A percentile compares a stretch with the other conserved stretches of the same genome.
Conservation (phyloP, 345 rosid genomes). For the Cardamine occulta region DNA sequence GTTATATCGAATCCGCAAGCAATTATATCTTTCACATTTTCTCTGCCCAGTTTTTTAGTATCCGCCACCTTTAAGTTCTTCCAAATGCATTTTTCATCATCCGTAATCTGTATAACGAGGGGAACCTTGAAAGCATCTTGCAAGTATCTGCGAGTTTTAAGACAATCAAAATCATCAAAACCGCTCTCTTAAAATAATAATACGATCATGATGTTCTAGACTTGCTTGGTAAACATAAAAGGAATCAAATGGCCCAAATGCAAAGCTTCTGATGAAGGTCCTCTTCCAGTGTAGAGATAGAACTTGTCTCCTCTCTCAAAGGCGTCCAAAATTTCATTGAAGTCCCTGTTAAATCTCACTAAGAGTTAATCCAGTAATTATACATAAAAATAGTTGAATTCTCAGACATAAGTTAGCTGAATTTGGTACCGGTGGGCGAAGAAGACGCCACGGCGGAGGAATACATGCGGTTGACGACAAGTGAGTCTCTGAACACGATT, state of each 20-base stretch:
- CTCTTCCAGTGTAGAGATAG: slow-evolving; percentile 90
- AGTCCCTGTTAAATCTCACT: slow-evolving; percentile 49
- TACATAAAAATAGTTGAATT: no score
- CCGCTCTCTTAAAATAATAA: no score
- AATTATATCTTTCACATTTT: slow-evolving; percentile 92
- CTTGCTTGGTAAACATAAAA: slow-evolving; percentile 93
- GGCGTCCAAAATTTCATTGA: slow-evolving; percentile 75
- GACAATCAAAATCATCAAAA: no score
- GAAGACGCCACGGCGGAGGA: no score
- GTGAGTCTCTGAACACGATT: no score
- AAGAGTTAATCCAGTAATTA: no score
- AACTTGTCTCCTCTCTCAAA: slow-evolving; percentile 82
- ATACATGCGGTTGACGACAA: no score
- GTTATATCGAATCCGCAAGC: slow-evolving; percentile 93
- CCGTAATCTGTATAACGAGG: slow-evolving; percentile 89
- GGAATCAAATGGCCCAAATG: slow-evolving; percentile 95
- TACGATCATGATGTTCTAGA: not conserved
- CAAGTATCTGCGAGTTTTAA: slow-evolving; percentile 54
- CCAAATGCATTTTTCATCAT: slow-evolving; percentile 94
- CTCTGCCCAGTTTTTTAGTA: slow-evolving; percentile 85
- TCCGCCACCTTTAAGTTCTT: slow-evolving; percentile 83
- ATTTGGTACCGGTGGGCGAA: no score
- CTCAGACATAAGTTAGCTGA: no score
- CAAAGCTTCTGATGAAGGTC: slow-evolving; percentile 96
- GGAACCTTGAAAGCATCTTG: slow-evolving; percentile 94